phyloP scores from a whole-genome alignment of 2,329 filamentous ascomycete genomes.

The Trichoderma afroharzianum region DNA sequence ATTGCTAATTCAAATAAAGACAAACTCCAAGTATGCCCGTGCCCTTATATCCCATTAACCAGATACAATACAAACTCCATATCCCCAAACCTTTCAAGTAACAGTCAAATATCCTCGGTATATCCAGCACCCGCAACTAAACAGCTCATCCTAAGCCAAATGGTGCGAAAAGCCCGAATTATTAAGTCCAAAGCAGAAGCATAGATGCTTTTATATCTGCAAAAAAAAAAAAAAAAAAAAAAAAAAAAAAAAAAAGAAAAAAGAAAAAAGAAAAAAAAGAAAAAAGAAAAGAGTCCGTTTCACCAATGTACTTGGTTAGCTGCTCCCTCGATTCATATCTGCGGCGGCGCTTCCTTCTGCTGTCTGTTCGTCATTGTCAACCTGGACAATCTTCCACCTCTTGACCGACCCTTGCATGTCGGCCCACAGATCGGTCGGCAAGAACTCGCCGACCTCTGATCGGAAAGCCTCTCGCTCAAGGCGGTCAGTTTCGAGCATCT shows the following conservation, averaged over 20 bases:
- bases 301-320: background rate
- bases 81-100: background rate
- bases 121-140: background rate
- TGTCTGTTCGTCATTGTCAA: constrained; percentile 26
- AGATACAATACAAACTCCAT: background rate
- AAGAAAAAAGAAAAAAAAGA: no score
- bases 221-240: no score
- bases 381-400: constrained; percentile 47
- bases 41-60: background rate
- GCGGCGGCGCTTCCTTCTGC: background rate
- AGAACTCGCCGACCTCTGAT: constrained; percentile 75
- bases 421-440: constrained; percentile 86
- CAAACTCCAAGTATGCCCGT: background rate
- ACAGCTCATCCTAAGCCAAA: background rate
- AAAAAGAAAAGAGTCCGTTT: background rate
- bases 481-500: constrained; percentile 69
- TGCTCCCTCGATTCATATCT: background rate
- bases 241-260: no score
- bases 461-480: constrained; percentile 74
- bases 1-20: background rate
- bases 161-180: background rate
- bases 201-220: background rate
- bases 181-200: background rate
- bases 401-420: constrained; percentile 62
- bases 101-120: background rate